A percentile compares a stretch with the other conserved stretches of the same genome.
These are phyloP conservation scores for Trichoderma orchidacearum DNA, from an alignment of 495 filamentous ascomycete species.

Conservation along the genomic window DNA sequence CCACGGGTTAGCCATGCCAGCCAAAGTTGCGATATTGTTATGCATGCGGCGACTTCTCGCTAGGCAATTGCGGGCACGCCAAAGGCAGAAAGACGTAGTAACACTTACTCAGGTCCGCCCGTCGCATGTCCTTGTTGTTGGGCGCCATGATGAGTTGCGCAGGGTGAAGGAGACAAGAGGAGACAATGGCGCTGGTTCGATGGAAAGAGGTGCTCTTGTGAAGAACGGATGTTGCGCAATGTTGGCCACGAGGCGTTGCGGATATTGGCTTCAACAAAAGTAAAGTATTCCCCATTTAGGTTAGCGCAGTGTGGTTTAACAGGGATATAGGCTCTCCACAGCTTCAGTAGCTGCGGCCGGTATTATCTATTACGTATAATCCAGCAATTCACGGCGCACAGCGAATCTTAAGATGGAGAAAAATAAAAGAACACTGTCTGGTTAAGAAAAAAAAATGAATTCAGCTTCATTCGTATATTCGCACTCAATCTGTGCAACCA, in stretches of 20 bases:
- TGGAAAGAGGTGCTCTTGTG: background rate
- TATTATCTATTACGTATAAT: background rate
- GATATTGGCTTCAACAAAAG: background rate
- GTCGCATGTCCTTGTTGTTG: slow-evolving; percentile 70
- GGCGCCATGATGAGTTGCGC: slow-evolving; percentile 40
- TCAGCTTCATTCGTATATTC: background rate
- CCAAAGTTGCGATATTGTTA: background rate
- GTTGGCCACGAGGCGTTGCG: background rate
- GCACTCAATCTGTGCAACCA: background rate
- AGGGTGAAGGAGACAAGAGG: background rate
- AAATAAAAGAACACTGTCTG: background rate
- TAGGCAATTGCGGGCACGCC: background rate
- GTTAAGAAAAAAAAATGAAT: too few relatives aligned
- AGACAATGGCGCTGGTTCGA: background rate
- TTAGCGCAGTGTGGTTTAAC: background rate
- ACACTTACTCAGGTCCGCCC: slow-evolving; percentile 63
- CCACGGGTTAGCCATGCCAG: background rate
- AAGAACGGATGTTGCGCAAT: background rate
- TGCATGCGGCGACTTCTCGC: background rate
- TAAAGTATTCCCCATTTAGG: background rate
- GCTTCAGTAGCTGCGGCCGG: background rate
- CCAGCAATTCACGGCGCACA: background rate
- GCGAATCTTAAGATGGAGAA: too few relatives aligned
- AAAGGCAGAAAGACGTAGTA: slow-evolving; percentile 3
- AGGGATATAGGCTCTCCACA: background rate